Base-by-base conservation (phyloP, 306 rosid species). In the Cucumis sativus region DNA sequence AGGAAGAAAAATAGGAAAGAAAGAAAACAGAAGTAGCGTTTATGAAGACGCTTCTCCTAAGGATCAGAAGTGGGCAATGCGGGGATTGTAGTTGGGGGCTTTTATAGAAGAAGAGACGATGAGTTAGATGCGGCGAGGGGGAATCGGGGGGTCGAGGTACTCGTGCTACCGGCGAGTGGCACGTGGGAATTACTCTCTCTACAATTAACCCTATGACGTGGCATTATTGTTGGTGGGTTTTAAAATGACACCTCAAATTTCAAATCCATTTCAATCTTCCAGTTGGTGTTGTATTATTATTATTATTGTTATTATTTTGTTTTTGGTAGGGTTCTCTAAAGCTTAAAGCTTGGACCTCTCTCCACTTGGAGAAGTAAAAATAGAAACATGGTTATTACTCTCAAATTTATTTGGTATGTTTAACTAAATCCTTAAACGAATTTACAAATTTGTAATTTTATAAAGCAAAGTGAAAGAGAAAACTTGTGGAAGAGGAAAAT, bases 11-110 rank as follows among this genome's bases (percentile, higher is more conserved):
- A 59, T 8, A 25, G 13, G 1, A 49, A 28, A 78, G 58, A 18
- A 49, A 28, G 74, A 49, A 18, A 33, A 41, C 7, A 52, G 39
- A 78, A 43, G 63, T 47, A 87, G 92, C 96, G 96, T 88, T 84
- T 90, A 90, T 85, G 76, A 90, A 88, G 92, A 90, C 96, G 96
- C 96, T 71, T 47, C 91, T 84, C 71, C 49, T 58, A 49, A 13
- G 63, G 20, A 63, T 74, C 60, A 5, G 23, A 71, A 71, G 25
- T 68, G 82, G 49, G 72, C 40, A 2, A 3, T 3, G 4, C 17
- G 0, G 62, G 7, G n/a, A 3, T 10, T 13, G 7, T 6, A 23
- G 2, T 16, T 57, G 8, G 17, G 37, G 61, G 61, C 12, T 13
- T 56, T 0, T 77, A 51, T 87, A 83, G 80, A 81, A 80, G 79